Evolutionary conservation across 345 rosid species (phyloP).

Genomic region (Firmiana major): DNA sequence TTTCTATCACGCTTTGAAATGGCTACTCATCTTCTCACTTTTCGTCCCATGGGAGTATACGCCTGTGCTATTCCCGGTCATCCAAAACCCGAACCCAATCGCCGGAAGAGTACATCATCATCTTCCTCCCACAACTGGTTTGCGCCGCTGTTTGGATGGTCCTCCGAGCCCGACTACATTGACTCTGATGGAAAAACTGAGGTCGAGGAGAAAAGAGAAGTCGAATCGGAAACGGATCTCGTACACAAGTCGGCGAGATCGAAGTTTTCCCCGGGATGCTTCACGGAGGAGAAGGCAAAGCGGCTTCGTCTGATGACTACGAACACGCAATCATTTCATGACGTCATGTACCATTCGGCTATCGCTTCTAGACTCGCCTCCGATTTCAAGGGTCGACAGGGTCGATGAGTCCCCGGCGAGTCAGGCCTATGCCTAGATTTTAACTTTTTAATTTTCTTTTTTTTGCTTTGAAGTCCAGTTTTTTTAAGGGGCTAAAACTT

Average conservation of each 20-base stretch:
- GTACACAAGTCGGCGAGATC: conserved; percentile 18
- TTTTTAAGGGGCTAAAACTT: neutral
- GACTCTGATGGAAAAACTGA: conserved; percentile 16
- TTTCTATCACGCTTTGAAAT: conserved; percentile 9
- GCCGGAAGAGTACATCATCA: conserved; percentile 14
- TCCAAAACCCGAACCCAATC: conserved; percentile 14
- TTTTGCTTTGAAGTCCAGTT: neutral
- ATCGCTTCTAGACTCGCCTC: conserved; percentile 61
- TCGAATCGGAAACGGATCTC: neutral
- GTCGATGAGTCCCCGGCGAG: conserved; percentile 10
- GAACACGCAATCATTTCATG: conserved; percentile 42
- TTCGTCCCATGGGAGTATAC: conserved; percentile 16
- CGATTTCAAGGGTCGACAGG: conserved; percentile 33
- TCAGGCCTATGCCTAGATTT: neutral
- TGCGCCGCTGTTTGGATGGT: conserved; percentile 54
- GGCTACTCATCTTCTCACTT: conserved; percentile 36
- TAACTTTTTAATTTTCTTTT: neutral
- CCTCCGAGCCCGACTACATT: conserved; percentile 55
- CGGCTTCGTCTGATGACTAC: conserved; percentile 55
- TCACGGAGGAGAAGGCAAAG: conserved; percentile 63
- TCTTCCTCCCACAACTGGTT: conserved; percentile 41
- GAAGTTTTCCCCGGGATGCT: conserved; percentile 39
- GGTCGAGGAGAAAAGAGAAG: neutral
- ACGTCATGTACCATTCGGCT: conserved; percentile 72
- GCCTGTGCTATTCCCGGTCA: conserved; percentile 19